Evolutionary conservation across 176 grass and related monocot species (phyloP).

Genomic region (Calamus simplicifolius): DNA sequence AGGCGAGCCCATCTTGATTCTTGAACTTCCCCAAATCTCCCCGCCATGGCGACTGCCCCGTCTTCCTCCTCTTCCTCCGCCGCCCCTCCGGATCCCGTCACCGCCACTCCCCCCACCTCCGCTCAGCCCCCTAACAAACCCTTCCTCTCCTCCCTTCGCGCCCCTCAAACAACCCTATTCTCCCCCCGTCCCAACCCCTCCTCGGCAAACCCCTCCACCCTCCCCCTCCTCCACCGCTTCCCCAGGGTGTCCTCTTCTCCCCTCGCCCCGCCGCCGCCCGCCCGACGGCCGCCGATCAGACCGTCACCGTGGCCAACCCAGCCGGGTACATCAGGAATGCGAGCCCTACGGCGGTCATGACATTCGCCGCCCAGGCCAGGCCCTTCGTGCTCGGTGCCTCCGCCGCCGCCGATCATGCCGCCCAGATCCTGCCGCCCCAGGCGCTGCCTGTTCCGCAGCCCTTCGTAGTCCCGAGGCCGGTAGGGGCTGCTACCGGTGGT

Average conservation of each 20-base stretch:
- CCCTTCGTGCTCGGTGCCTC: background rate
- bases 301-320: too few relatives aligned
- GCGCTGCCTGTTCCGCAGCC: constrained; percentile 12
- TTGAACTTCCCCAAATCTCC: background rate
- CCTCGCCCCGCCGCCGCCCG: constrained; percentile 6
- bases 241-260: constrained; percentile 26
- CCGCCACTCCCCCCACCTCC: constrained; percentile 12
- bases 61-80: constrained; percentile 3
- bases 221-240: constrained; percentile 17
- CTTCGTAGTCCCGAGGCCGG: too few relatives aligned
- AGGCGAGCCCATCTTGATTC: too few relatives aligned
- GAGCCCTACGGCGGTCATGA: too few relatives aligned
- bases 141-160: constrained; percentile 20
- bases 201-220: constrained; percentile 21
- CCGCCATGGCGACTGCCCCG: constrained; percentile 24
- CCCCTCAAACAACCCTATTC: constrained; percentile 4
- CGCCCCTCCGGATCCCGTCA: background rate
- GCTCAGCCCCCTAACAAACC: constrained; percentile 20
- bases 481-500: too few relatives aligned
- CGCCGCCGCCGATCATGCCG: constrained; percentile 16
- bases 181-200: constrained; percentile 16
- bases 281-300: constrained; percentile 1
- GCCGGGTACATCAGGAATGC: too few relatives aligned
- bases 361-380: background rate
- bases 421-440: constrained; percentile 12